Evolutionary conservation across 2,329 filamentous ascomycete species (phyloP).

Genomic region (Aspergillus quadricinctus): DNA sequence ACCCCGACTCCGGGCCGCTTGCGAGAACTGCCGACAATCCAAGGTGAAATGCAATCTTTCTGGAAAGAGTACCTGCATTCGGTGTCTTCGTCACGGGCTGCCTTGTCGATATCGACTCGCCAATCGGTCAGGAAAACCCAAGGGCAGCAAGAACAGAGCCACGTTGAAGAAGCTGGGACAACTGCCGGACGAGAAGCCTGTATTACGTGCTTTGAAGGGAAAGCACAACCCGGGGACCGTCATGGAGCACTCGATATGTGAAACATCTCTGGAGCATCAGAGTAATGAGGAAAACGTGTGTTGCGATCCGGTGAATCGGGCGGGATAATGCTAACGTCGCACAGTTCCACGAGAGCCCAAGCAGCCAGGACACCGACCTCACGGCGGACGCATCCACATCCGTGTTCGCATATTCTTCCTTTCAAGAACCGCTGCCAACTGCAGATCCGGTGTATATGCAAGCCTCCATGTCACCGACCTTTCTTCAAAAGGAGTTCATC

Average conservation of each 20-base stretch:
- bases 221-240: constrained; percentile 10
- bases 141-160: constrained; percentile 37
- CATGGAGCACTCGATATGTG: constrained; percentile 1
- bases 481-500: constrained; percentile 26
- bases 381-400: neutral
- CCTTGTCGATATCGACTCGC: constrained; percentile 36
- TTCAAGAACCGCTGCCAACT: neutral
- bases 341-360: neutral
- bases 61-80: constrained; percentile 33
- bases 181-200: constrained; percentile 28
- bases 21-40: constrained; percentile 38
- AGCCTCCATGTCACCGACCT: constrained; percentile 29
- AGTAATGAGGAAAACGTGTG: neutral
- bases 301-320: neutral
- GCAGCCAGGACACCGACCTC: neutral
- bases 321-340: neutral
- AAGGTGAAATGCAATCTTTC: constrained; percentile 39
- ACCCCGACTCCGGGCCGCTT: constrained; percentile 36
- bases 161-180: constrained; percentile 34
- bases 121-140: constrained; percentile 38
- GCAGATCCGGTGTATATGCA: constrained; percentile 17
- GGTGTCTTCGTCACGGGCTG: constrained; percentile 35
- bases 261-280: neutral
- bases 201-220: constrained; percentile 15
- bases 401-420: neutral